These are phyloP conservation scores for Camelina hispida DNA, from an alignment of 345 rosid species.

Conservation along the genomic window DNA sequence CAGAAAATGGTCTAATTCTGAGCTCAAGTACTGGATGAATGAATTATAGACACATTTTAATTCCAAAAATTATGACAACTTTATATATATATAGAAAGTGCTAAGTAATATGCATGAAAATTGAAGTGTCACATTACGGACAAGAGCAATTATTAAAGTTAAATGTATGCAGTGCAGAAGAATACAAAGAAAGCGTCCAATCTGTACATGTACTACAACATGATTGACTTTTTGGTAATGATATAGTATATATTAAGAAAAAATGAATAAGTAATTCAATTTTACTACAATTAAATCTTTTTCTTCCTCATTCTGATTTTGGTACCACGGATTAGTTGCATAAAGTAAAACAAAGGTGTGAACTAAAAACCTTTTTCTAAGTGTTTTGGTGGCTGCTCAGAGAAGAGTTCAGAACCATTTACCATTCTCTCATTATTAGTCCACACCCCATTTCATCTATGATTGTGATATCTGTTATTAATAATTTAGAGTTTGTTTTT, in stretches of 20 bases:
- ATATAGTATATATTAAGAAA: not conserved
- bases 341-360: slow-evolving; percentile 34
- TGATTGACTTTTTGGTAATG: slow-evolving; percentile 38
- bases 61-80: too few species aligned
- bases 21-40: too few species aligned
- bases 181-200: slow-evolving; percentile 34
- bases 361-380: slow-evolving; percentile 24
- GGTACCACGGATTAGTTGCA: slow-evolving; percentile 26
- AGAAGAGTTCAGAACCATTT: slow-evolving; percentile 20
- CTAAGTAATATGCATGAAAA: not conserved
- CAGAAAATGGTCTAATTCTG: too few species aligned
- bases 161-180: slow-evolving; percentile 21
- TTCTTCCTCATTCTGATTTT: too few species aligned
- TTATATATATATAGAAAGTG: too few species aligned
- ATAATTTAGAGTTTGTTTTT: not conserved
- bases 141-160: slow-evolving; percentile 18
- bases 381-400: slow-evolving; percentile 38
- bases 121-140: not conserved
- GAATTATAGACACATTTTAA: too few species aligned
- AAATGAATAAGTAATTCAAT: not conserved
- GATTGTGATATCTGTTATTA: not conserved
- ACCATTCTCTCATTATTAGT: slow-evolving; percentile 7
- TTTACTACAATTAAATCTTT: not conserved
- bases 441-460: slow-evolving; percentile 9
- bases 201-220: slow-evolving; percentile 38